A percentile compares a stretch with the other conserved stretches of the same genome.
These are phyloP conservation scores for Cronartium quercuum DNA, from an alignment of 1,284 basidiomycete genomes.

Conservation along the genomic window DNA sequence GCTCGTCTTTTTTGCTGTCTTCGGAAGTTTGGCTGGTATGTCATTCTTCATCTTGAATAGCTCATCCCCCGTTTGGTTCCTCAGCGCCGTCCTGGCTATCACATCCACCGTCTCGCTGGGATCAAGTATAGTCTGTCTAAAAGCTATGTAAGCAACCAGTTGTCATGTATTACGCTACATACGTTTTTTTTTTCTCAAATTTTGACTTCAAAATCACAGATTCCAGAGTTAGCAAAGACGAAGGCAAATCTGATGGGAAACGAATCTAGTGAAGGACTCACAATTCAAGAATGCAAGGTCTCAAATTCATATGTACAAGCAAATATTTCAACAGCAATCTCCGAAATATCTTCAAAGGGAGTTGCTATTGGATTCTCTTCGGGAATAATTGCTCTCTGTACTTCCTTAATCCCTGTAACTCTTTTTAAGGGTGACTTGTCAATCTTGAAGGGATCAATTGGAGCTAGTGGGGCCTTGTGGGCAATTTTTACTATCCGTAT, in stretches of 20 bases:
- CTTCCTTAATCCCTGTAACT: constrained; percentile 67
- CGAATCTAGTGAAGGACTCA: neutral
- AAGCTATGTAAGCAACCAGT: no score
- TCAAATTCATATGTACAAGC: no score
- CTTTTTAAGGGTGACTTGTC: constrained; percentile 63
- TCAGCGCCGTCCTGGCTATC: constrained; percentile 62
- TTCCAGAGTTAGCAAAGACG: no score
- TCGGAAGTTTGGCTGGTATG: constrained; percentile 62
- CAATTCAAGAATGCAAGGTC: constrained; percentile 1
- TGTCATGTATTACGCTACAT: no score
- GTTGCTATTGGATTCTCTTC: constrained; percentile 72
- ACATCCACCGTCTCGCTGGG: constrained; percentile 75
- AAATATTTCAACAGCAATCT: constrained; percentile 55
- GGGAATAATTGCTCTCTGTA: constrained; percentile 64
- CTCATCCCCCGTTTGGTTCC: constrained; percentile 60
- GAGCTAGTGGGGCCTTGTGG: constrained; percentile 77
- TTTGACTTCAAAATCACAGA: no score
- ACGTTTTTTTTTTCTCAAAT: no score
- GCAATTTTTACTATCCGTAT: constrained; percentile 69
- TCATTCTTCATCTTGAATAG: constrained; percentile 69
- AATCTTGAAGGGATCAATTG: constrained; percentile 68
- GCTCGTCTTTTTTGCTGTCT: constrained; percentile 64
- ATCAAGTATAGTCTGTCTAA: constrained; percentile 75
- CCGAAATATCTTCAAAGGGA: constrained; percentile 71
- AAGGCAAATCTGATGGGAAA: constrained; percentile 13